Percentiles rank a stretch among this genome's conserved stretches.
These are phyloP conservation scores for Casaregolazyma suthepensis DNA, from an alignment of 1,139 yeast species.

Conservation along the genomic window DNA sequence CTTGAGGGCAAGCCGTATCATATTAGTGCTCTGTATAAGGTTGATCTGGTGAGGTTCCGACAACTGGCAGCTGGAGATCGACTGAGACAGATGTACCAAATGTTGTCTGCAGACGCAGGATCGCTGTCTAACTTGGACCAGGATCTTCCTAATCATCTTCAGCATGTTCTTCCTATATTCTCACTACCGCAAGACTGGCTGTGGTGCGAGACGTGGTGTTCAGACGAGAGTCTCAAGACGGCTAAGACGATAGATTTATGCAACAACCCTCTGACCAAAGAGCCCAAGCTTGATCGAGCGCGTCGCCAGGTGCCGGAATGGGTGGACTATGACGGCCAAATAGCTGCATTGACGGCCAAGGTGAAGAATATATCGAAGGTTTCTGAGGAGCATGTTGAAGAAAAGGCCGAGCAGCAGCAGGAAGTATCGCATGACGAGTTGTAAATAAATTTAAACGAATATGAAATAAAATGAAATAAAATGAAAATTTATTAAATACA, in stretches of 20 bases:
- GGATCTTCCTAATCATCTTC: conserved; percentile 85
- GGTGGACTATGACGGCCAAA: conserved; percentile 54
- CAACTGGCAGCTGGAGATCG: conserved; percentile 66
- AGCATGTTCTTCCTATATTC: conserved; percentile 55
- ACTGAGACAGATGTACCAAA: conserved; percentile 81
- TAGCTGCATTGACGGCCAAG: conserved; percentile 33
- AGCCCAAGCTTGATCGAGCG: conserved; percentile 68
- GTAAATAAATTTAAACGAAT: conserved; percentile 12
- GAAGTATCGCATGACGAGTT: conserved; percentile 30
- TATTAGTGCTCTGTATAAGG: conserved; percentile 78
- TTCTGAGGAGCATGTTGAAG: conserved; percentile 7
- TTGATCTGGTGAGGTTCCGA: conserved; percentile 66
- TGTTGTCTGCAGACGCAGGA: conserved; percentile 67
- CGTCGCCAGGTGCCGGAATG: conserved; percentile 74
- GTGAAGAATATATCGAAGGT: conserved; percentile 9
- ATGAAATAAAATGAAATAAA: neutral
- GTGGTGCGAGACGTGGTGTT: conserved; percentile 95
- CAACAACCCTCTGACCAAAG: conserved; percentile 75
- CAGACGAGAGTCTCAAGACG: conserved; percentile 48
- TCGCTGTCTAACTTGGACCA: conserved; percentile 84
- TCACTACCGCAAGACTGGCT: conserved; percentile 80
- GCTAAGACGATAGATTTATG: conserved; percentile 83
- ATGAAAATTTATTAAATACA: conserved; percentile 2
- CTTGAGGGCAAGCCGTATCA: conserved; percentile 60
- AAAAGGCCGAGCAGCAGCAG: conserved; percentile 16